Conservation (phyloP, 2,329 filamentous ascomycete species). For the Fusarium gaditjirri region DNA sequence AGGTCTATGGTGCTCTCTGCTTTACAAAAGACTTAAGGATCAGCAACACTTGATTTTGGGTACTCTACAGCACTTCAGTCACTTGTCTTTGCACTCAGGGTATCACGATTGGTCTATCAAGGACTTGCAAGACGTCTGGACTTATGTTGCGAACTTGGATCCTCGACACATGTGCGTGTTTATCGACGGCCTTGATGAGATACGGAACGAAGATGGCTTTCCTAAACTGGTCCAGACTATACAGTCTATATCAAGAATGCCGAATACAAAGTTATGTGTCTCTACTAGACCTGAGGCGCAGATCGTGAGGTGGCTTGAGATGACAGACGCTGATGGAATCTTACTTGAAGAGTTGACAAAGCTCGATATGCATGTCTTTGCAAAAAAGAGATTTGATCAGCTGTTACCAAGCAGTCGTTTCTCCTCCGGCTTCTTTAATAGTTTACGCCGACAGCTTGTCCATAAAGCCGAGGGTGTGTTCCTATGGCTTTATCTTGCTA, state of each 20-base stretch:
- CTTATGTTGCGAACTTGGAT: rapidly evolving
- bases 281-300: not conserved
- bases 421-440: no score
- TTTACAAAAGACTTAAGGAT: rapidly evolving
- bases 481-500: not conserved
- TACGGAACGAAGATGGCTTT: not conserved
- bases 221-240: rapidly evolving
- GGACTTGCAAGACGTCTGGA: not conserved
- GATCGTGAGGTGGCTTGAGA: rapidly evolving
- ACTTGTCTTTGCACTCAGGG: rapidly evolving
- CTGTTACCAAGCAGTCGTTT: rapidly evolving
- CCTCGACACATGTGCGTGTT: rapidly evolving
- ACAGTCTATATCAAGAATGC: rapidly evolving
- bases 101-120: not conserved
- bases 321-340: rapidly evolving
- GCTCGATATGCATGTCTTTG: not conserved
- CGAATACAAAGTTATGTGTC: rapidly evolving
- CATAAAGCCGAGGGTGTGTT: constrained; percentile 5
- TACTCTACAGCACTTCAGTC: rapidly evolving
- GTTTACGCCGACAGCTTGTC: no score
- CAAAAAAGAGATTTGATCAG: rapidly evolving
- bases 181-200: not conserved
- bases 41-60: rapidly evolving
- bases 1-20: not conserved
- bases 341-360: not conserved